Evolutionary conservation across 2,329 filamentous ascomycete species (phyloP), one percentile per base, ranked within the genome.

Genomic region (Chaetomium sp.): DNA sequence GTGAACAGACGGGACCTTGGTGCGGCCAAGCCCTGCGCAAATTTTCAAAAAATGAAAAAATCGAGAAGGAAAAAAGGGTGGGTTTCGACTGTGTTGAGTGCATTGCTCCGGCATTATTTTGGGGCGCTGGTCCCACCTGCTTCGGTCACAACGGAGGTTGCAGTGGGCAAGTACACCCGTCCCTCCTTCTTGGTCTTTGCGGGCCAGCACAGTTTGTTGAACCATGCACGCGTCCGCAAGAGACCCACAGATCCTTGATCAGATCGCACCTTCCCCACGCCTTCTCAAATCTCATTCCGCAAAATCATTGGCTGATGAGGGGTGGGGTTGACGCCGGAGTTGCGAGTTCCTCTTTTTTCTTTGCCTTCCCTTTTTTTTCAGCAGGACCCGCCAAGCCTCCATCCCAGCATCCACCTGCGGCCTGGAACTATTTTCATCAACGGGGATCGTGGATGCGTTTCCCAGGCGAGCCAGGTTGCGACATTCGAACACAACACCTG

Each of bases 241-340:
- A 19, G 41, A 43, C 41, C 52, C 52, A 49, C 54, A 48, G 49
- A 55, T 55, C 49, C 49, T 33, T 48, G 41, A 51, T 55, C 54
- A 49, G 54, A 55, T 55, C 54, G 49, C 36, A 38, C 49, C 43
- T 52, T 55, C 54, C 54, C 54, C 54, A 55, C 48, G 54, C 12
- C 43, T 19, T n/a, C 14, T 9, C 11, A 47, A 40, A n/a, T 2
- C 32, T 12, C 4, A 12, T 37, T 34, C 4, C 9, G 40, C 8
- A 19, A 14, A 3, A 1, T 38, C 7, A 54, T 54, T 54, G 46
- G 52, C 14, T 37, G 11, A 11, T 1, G n/a, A 27, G 19, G 37
- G 43, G 41, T 43, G 43, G 36, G 12, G 12, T 37, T 9, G 12
- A 42, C 35, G 36, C 11, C 6, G 32, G 14, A 12, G 19, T 27